Evolutionary conservation across 2,329 filamentous ascomycete genomes (phyloP).

Genomic region (Aureobasidium sp.): DNA sequence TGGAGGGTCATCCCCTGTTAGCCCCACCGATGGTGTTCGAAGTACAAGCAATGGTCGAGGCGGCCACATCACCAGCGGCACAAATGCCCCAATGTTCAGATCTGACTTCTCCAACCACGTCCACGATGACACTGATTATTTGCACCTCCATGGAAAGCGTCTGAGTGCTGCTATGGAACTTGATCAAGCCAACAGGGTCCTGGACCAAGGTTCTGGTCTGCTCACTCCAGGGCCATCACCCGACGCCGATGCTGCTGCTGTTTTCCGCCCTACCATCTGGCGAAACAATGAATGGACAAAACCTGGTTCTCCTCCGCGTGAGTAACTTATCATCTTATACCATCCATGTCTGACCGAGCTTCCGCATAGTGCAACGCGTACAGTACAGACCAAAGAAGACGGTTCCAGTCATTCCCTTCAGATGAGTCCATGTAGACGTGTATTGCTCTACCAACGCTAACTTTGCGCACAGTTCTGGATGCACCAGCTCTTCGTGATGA

Average conservation of each 20-base stretch:
- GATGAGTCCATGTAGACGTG: constrained; percentile 44
- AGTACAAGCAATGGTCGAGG: constrained; percentile 54
- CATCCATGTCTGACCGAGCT: constrained; percentile 18
- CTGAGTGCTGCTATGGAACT: constrained; percentile 77
- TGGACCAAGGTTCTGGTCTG: constrained; percentile 33
- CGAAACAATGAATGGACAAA: constrained; percentile 36
- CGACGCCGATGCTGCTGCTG: neutral
- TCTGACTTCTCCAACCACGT: constrained; percentile 46
- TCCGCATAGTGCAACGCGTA: constrained; percentile 24
- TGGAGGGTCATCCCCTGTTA: constrained; percentile 59
- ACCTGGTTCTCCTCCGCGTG: neutral
- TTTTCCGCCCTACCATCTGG: constrained; percentile 27
- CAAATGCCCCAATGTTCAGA: constrained; percentile 60
- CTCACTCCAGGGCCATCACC: neutral
- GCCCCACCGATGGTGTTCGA: constrained; percentile 35
- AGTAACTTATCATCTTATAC: constrained; percentile 17
- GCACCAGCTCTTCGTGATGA: constrained; percentile 86
- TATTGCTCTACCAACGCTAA: constrained; percentile 26
- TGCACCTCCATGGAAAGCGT: constrained; percentile 63
- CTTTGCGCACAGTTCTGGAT: constrained; percentile 63
- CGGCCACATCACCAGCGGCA: constrained; percentile 59
- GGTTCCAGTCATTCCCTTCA: constrained; percentile 69
- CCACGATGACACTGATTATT: constrained; percentile 50
- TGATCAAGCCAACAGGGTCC: constrained; percentile 59
- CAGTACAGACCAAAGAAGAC: constrained; percentile 28